Evolutionary conservation across 768 basidiomycete genomes (phyloP).

Genomic region (Coprinopsis strossmayeri): DNA sequence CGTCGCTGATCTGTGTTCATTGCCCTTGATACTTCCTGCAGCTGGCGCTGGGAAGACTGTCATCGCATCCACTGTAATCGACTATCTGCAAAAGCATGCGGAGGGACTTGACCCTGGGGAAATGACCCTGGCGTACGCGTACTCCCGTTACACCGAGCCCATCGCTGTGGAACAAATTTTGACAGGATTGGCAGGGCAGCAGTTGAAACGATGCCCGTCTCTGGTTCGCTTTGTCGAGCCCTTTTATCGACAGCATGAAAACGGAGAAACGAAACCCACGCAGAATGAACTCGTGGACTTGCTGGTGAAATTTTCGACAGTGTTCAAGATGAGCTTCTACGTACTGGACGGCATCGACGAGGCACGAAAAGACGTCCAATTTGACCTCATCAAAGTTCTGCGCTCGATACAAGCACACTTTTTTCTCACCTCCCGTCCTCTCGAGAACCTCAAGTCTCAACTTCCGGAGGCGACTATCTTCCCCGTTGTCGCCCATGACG

Average conservation of each 20-base stretch:
- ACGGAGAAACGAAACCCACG: background rate
- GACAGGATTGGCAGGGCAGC: background rate
- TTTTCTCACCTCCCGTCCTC: background rate
- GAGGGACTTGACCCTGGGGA: background rate
- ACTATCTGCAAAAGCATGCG: background rate
- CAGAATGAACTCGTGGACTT: background rate
- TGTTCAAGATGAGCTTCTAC: background rate
- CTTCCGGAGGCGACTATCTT: background rate
- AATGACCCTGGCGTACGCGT: background rate
- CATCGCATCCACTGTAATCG: background rate
- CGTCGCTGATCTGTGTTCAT: background rate
- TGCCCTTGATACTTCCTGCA: background rate
- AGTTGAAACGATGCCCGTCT: background rate
- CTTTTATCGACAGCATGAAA: background rate
- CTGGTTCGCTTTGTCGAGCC: background rate
- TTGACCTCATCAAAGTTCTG: background rate
- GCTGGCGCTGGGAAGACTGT: background rate
- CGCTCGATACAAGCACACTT: background rate
- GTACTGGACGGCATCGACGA: background rate
- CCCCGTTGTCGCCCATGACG: background rate
- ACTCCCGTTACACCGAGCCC: background rate
- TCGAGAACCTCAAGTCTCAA: background rate
- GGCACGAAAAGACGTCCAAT: background rate
- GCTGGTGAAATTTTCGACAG: background rate
- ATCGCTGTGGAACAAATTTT: background rate